phyloP scores from a whole-genome alignment of 495 filamentous ascomycete genomes.

The Podospora comata region DNA sequence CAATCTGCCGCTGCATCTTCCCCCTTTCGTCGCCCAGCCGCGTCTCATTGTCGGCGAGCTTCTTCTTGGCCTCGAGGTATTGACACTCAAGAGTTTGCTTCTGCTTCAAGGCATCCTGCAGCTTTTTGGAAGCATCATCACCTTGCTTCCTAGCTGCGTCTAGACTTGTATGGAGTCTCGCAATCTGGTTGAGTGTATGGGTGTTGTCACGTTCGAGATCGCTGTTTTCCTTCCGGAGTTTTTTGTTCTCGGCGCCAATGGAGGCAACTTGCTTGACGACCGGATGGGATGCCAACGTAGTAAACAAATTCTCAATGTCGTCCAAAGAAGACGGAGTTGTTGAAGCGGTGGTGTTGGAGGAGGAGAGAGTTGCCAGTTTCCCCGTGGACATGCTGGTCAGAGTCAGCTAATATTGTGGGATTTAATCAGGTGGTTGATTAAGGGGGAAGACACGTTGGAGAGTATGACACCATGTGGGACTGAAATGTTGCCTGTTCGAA shows the following conservation, averaged over 20 bases:
- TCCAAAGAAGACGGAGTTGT: background rate
- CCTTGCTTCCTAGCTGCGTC: background rate
- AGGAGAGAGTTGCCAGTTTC: background rate
- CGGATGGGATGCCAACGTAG: background rate
- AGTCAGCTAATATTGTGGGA: background rate
- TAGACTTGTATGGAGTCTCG: background rate
- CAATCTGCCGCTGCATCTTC: background rate
- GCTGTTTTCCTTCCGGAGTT: background rate
- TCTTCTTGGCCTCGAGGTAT: background rate
- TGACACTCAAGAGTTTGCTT: background rate
- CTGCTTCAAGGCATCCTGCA: background rate
- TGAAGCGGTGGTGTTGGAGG: background rate
- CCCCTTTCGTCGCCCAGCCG: background rate
- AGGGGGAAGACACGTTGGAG: background rate
- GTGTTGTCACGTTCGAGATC: background rate
- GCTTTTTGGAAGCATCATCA: background rate
- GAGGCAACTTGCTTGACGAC: background rate
- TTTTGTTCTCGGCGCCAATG: constrained; percentile 4
- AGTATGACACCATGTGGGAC: background rate
- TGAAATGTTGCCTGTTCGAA: background rate
- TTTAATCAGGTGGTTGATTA: background rate
- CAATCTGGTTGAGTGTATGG: background rate
- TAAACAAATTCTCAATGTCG: background rate
- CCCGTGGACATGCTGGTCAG: background rate
- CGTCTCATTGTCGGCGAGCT: background rate